These are phyloP conservation scores for Calonectria pteridis DNA, from an alignment of 2,329 filamentous ascomycete species.

Conservation along the genomic window DNA sequence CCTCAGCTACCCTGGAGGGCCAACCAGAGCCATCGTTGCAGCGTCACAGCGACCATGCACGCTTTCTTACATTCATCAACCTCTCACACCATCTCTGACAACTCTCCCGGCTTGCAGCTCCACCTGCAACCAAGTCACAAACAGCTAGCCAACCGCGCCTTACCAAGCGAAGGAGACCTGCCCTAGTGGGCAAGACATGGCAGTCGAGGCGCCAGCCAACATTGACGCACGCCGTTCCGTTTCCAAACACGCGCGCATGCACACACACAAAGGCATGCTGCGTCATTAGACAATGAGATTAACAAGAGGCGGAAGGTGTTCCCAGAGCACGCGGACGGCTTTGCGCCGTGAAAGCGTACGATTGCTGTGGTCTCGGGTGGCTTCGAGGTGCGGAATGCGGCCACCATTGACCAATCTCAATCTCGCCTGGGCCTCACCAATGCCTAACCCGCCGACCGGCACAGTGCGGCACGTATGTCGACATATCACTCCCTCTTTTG, in stretches of 20 bases:
- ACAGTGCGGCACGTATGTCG: slow-evolving; percentile 16
- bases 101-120: neutral
- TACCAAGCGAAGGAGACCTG: neutral
- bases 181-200: neutral
- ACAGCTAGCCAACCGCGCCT: neutral
- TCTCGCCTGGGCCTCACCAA: slow-evolving; percentile 15
- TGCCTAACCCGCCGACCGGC: neutral
- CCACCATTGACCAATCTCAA: slow-evolving; percentile 16
- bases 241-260: neutral
- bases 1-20: neutral
- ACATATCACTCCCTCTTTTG: slow-evolving; percentile 5
- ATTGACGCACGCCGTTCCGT: neutral
- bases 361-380: neutral
- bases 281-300: slow-evolving; percentile 6
- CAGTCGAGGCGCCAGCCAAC: neutral
- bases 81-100: slow-evolving; percentile 14
- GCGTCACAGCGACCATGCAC: slow-evolving; percentile 5
- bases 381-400: slow-evolving; percentile 14
- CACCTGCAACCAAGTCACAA: neutral
- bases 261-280: slow-evolving; percentile 1
- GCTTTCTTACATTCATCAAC: slow-evolving; percentile 10
- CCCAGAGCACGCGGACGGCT: neutral
- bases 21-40: neutral
- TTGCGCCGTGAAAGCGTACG: neutral
- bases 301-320: neutral